Base-by-base conservation (phyloP, 768 basidiomycete species). In the Phanerochaete carnosa region DNA sequence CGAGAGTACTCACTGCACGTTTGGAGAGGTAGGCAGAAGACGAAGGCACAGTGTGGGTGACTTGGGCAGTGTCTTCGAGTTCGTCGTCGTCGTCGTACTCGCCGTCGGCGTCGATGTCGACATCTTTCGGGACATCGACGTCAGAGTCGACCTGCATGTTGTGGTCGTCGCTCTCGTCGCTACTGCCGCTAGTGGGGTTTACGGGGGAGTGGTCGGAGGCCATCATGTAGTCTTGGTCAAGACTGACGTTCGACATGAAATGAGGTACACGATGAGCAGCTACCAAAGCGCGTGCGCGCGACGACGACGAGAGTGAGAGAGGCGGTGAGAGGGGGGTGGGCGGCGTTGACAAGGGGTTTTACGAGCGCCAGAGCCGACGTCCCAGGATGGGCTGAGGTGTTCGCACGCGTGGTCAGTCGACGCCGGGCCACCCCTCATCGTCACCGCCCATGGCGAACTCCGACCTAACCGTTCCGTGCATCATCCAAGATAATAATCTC, bases 141-240 rank as follows among this genome's bases (percentile, higher is more conserved):
- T 81, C 80, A 63, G 83, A 84, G 80, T 90, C 88, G 74, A 89
- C 74, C 70, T 87, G 81, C 89, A 90, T 90, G 71, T 85, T 83
- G 67, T 85, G 64, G 70, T 73, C 69, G 65, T 61, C 55, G 68
- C 77, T 75, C 62, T 78, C 76, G 62, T 78, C 77, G 63, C 75
- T 76, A 75, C 72, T 73, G 45, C 59, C 75, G 64, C 74, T 75
- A 74, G 72, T 71, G 25, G 64, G 66, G 61, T 58, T 63, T 22
- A 59, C 59, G 63, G 72, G 68, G 65, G 69, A 69, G 57, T 67
- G 68, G 50, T 50, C 64, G 62, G 65, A 63, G 60, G 57, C 56
- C 61, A 64, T 65, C 58, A 60, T 35, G 61, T 61, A 64, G 62
- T 64, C 65, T 65, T 65, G 62, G 66, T 60, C 60, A 64, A 65